Percentiles rank a stretch among this genome's conserved stretches.
Conservation (phyloP, 2,329 filamentous ascomycete genomes). For the Aspergillus japonicus region DNA sequence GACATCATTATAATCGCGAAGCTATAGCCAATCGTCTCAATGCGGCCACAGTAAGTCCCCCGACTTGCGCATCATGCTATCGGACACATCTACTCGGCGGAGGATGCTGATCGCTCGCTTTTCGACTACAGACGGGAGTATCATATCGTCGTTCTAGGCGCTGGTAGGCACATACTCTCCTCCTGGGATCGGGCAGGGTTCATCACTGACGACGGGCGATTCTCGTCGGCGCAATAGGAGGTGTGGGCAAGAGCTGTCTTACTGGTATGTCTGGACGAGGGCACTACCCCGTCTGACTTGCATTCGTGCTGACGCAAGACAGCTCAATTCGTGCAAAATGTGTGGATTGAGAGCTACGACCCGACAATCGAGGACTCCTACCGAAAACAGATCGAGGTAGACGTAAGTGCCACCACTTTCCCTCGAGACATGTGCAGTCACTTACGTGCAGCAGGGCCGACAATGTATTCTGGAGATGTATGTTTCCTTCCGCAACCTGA, state of each 20-base stretch:
- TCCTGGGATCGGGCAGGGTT: background rate
- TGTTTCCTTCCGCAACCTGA: conserved; percentile 33
- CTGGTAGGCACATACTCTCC: conserved; percentile 53
- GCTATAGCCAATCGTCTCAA: conserved; percentile 21
- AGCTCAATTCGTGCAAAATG: conserved; percentile 92
- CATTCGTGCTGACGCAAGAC: conserved; percentile 14
- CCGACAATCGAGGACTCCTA: conserved; percentile 87
- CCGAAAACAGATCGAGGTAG: conserved; percentile 82
- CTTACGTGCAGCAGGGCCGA: conserved; percentile 61
- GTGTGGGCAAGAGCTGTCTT: conserved; percentile 88
- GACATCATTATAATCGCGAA: conserved; percentile 2
- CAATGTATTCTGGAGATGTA: conserved; percentile 89
- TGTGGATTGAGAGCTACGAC: conserved; percentile 91
- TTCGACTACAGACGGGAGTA: conserved; percentile 64
- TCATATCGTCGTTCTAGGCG: conserved; percentile 77
- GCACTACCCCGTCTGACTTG: no score
- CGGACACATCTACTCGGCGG: conserved; percentile 6
- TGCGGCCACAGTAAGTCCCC: conserved; percentile 40
- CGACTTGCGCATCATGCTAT: background rate
- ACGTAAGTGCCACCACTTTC: conserved; percentile 61
- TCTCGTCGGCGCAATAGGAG: conserved; percentile 55
- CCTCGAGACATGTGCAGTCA: conserved; percentile 38
- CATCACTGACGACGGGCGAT: conserved; percentile 19
- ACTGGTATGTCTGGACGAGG: conserved; percentile 61
- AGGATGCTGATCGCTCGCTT: conserved; percentile 21